These are phyloP conservation scores for Agaricus blazei DNA, from an alignment of 768 basidiomycete species.

Conservation along the genomic window DNA sequence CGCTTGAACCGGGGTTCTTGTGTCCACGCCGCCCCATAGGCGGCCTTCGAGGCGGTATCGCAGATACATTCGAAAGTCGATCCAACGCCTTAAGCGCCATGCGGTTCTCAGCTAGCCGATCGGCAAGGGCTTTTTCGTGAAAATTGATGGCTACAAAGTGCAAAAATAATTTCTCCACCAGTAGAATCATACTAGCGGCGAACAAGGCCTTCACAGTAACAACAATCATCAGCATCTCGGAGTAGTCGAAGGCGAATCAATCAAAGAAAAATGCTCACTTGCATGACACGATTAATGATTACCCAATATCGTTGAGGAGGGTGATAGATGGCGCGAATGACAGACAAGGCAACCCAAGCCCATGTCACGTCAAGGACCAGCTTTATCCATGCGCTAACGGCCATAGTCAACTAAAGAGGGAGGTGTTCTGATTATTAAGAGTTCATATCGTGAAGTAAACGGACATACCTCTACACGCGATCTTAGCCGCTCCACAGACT, in stretches of 20 bases:
- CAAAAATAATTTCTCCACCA: slow-evolving; percentile 51
- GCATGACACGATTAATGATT: slow-evolving; percentile 65
- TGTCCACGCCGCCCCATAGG: slow-evolving; percentile 42
- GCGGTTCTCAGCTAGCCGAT: slow-evolving; percentile 66
- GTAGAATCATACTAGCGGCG: slow-evolving; percentile 35
- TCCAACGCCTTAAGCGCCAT: slow-evolving; percentile 68
- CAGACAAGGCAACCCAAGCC: slow-evolving; percentile 72
- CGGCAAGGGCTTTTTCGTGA: slow-evolving; percentile 70
- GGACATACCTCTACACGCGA: slow-evolving; percentile 60
- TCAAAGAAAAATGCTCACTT: slow-evolving; percentile 32
- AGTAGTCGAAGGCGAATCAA: not conserved
- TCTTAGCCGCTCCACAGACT: slow-evolving; percentile 61
- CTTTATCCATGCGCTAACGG: slow-evolving; percentile 70
- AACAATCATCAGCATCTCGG: not conserved
- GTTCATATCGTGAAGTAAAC: not conserved
- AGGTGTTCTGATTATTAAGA: not conserved
- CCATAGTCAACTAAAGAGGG: slow-evolving; percentile 49
- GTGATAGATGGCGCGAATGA: slow-evolving; percentile 49
- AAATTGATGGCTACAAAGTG: slow-evolving; percentile 79
- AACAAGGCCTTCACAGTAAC: slow-evolving; percentile 33
- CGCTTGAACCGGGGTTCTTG: slow-evolving; percentile 33
- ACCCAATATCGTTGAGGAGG: slow-evolving; percentile 67
- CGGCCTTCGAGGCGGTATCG: slow-evolving; percentile 30
- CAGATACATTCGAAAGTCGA: slow-evolving; percentile 62
- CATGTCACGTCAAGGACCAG: slow-evolving; percentile 59